Conservation (phyloP, 1,284 basidiomycete genomes). For the Tranzscheliella williamsii region DNA sequence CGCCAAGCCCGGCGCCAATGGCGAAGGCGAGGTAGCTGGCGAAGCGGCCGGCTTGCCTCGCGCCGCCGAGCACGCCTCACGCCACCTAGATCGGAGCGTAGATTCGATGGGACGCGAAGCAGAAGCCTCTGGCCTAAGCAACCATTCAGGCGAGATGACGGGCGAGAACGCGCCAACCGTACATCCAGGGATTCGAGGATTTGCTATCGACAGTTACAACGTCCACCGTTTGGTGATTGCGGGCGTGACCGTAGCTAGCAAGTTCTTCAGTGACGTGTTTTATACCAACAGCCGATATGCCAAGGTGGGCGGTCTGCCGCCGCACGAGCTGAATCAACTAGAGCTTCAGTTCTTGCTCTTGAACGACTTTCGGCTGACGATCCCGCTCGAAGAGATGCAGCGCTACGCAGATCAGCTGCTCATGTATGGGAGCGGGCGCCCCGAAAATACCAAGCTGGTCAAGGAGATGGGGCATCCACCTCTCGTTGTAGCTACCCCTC, state of each 20-base stretch:
- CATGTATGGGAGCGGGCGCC: constrained; percentile 61
- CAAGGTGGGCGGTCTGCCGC: constrained; percentile 93
- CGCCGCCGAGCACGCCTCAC: constrained; percentile 19
- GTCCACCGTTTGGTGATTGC: constrained; percentile 95
- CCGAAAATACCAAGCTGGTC: constrained; percentile 21
- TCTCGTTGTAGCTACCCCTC: too few species aligned
- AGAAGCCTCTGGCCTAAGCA: constrained; percentile 1
- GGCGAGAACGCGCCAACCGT: constrained; percentile 9
- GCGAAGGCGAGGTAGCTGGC: constrained; percentile 32
- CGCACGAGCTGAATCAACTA: constrained; percentile 91
- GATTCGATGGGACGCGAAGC: not conserved
- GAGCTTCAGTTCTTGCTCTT: constrained; percentile 95
- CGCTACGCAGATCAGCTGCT: constrained; percentile 86
- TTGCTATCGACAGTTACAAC: constrained; percentile 96
- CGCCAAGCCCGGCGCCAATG: constrained; percentile 38
- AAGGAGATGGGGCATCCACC: constrained; percentile 4
- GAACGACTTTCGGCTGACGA: constrained; percentile 89
- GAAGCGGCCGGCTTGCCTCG: constrained; percentile 40
- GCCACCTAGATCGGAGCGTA: constrained; percentile 1
- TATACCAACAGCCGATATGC: constrained; percentile 99
- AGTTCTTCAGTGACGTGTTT: constrained; percentile 98
- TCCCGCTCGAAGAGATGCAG: constrained; percentile 89
- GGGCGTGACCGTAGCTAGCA: constrained; percentile 95
- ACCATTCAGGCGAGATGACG: not conserved
- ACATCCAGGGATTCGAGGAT: constrained; percentile 66